A percentile compares a stretch with the other conserved stretches of the same genome.
phyloP scores from a whole-genome alignment of 1,284 basidiomycete genomes.

The Ganoderma sp. region DNA sequence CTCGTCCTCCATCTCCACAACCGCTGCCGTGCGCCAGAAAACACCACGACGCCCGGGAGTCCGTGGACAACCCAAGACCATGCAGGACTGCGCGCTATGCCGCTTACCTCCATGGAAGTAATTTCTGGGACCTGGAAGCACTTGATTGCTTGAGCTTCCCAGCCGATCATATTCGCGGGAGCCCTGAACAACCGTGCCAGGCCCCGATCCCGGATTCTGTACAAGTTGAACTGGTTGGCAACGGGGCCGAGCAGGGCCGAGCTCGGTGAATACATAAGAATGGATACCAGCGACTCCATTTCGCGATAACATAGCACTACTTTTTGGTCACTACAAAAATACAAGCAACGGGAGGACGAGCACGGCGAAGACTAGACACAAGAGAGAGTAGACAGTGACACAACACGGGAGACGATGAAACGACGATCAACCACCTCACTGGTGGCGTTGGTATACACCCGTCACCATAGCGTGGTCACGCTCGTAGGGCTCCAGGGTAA shows the following conservation, averaged over 20 bases:
- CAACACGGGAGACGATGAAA: slow-evolving; percentile 15
- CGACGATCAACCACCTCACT: slow-evolving; percentile 28
- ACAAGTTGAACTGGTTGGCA: no score
- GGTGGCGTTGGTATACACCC: slow-evolving; percentile 62
- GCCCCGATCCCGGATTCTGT: not conserved
- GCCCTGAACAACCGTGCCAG: not conserved
- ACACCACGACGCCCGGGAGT: not conserved
- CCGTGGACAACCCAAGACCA: not conserved
- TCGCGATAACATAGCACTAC: slow-evolving; percentile 20
- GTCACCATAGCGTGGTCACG: slow-evolving; percentile 87
- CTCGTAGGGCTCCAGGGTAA: slow-evolving; percentile 87
- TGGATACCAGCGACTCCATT: not conserved
- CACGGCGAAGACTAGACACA: slow-evolving; percentile 15
- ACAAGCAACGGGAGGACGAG: slow-evolving; percentile 29
- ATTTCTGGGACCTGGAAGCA: not conserved
- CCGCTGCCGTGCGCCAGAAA: not conserved
- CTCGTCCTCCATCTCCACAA: not conserved
- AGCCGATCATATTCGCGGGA: not conserved
- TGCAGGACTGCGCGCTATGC: not conserved
- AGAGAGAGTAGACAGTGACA: slow-evolving; percentile 8
- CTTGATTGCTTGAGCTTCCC: not conserved
- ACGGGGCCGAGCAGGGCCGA: not conserved
- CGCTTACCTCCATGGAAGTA: not conserved
- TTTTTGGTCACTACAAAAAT: slow-evolving; percentile 35
- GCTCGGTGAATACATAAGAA: not conserved